phyloP scores from a whole-genome alignment of 2,329 filamentous ascomycete genomes.

The Cladophialophora carrionii region DNA sequence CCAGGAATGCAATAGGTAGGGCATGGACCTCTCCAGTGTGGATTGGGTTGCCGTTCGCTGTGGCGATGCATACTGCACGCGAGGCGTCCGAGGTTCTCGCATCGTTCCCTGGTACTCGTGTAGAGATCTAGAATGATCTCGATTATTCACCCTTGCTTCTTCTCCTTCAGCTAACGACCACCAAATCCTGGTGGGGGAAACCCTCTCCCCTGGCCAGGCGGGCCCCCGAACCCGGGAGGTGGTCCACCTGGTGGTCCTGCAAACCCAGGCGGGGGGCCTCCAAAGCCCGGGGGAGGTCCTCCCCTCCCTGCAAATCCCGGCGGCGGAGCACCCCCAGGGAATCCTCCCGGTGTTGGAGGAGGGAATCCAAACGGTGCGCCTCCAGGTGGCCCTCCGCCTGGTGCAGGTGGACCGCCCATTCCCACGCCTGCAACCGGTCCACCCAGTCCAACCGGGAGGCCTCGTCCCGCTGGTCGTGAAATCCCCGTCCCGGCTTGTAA shows the following conservation, averaged over 20 bases:
- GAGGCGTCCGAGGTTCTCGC: background rate
- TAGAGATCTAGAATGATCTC: background rate
- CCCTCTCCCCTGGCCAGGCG: conserved; percentile 59
- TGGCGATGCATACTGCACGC: background rate
- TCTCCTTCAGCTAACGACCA: conserved; percentile 36
- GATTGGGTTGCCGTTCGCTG: background rate
- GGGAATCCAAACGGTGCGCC: conserved; percentile 59
- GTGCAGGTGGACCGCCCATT: conserved; percentile 70
- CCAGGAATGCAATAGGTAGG: background rate
- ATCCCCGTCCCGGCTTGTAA: conserved; percentile 85
- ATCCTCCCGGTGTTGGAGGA: conserved; percentile 55
- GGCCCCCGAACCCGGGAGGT: conserved; percentile 69
- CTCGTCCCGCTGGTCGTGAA: conserved; percentile 85
- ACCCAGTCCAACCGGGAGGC: conserved; percentile 78
- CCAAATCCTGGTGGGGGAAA: conserved; percentile 58
- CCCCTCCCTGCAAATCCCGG: conserved; percentile 27
- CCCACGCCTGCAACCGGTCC: conserved; percentile 82
- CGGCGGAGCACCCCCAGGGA: conserved; percentile 32
- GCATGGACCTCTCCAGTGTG: background rate
- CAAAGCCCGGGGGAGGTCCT: conserved; percentile 53
- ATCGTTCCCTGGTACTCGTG: background rate
- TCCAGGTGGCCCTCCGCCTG: conserved; percentile 55
- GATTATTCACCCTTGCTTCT: background rate
- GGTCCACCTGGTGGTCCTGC: conserved; percentile 31
- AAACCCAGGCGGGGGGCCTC: conserved; percentile 49